Conservation (phyloP, 495 filamentous ascomycete species). For the Terfezia claveryi region DNA sequence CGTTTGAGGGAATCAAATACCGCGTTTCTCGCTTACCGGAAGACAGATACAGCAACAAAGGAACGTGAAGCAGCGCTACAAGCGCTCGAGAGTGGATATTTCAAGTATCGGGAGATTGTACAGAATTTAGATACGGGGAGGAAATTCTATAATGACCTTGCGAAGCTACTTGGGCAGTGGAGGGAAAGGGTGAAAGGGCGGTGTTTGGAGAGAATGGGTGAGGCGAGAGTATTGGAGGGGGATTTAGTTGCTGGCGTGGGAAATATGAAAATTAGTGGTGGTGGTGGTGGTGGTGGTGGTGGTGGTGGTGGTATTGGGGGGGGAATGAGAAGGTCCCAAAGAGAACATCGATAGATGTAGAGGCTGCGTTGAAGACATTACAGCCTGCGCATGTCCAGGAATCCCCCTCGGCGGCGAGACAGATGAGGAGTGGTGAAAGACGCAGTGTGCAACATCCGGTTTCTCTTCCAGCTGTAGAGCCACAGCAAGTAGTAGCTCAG, state of each 20-base stretch:
- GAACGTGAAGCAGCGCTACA: constrained; percentile 76
- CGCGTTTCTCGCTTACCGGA: constrained; percentile 44
- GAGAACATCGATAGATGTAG: not conserved
- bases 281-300: constrained; percentile 9
- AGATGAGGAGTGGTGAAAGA: no score
- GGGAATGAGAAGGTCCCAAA: not conserved
- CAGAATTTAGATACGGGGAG: constrained; percentile 69
- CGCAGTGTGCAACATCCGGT: no score
- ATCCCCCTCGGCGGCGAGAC: not conserved
- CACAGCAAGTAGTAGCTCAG: no score
- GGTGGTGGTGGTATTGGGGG: constrained; percentile 6
- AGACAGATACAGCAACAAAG: constrained; percentile 44
- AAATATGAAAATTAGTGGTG: not conserved
- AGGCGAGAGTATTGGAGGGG: constrained; percentile 58
- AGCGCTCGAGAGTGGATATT: constrained; percentile 71
- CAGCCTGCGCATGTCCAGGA: not conserved
- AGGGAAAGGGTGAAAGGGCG: constrained; percentile 59
- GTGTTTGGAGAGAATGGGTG: constrained; percentile 54
- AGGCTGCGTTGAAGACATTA: not conserved
- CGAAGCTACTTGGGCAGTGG: constrained; percentile 56
- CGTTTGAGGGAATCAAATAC: constrained; percentile 54
- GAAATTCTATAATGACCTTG: constrained; percentile 94
- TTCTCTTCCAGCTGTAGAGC: no score
- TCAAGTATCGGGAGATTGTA: constrained; percentile 86
- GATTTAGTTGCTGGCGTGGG: not conserved